Base-by-base conservation (phyloP, 352 stramenopile species). In the Phytophthora melonis region DNA sequence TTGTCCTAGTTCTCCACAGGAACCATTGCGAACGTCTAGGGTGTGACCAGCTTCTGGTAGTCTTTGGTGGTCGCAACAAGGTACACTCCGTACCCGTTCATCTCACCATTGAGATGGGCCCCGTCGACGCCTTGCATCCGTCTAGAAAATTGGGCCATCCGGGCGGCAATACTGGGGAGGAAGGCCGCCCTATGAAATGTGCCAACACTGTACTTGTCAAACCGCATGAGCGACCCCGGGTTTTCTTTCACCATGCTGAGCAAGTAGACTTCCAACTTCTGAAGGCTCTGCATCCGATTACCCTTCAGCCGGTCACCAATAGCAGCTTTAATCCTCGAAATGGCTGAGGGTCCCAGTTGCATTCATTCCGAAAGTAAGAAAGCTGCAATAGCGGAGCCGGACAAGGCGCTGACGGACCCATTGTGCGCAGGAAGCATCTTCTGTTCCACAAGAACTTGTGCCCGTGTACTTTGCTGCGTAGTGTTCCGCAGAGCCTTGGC, bases 1-100 rank as follows among this genome's bases (percentile, higher is more conserved):
- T 74, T 73, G 3, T 82, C 58, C 5, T 71, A 71, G n/a, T 79
- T 65, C 18, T 79, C 68, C 0, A 67, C 36, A 7, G 32, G 64
- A 5, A 77, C 65, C 1, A 82, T 4, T 8, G 14, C 49, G 18
- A 77, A 50, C 0, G 30, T 54, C 10, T 69, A 69, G 0, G 49
- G 25, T 1, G 77, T 49, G 32, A 82, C 70, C 7, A 64, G 43
- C 32, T 75, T 61, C 43, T 75, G 45, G 57, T 54, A 74, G 23
- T 85, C 72, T 25, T 82, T 82, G 0, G 56, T 21, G 2, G 67
- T 78, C 1, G 59, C 70, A 0, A 68, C 55, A 1, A 81, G 58
- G 39, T 61, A 74, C 0, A 77, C 70, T 5, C 70, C 64, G 10
- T 32, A 30, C 8, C 62, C 47, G 53, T 84, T 47, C 25, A 32